Evolutionary conservation across 257 asterid genomes (phyloP).

Genomic region (Coffea canephora): DNA sequence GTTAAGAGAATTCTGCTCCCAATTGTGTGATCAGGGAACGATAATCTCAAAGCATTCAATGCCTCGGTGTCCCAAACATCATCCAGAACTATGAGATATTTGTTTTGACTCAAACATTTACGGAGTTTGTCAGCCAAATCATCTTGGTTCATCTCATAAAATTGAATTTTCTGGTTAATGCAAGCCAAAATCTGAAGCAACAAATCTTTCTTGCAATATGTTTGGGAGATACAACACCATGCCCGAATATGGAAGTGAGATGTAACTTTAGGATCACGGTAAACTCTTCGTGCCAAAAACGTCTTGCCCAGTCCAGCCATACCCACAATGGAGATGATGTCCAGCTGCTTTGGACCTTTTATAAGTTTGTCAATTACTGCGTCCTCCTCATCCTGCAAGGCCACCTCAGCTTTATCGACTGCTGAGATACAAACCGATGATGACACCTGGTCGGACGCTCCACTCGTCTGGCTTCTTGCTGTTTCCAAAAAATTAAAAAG

Average conservation of each 20-base stretch:
- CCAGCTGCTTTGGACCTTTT: background rate
- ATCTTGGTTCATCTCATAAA: background rate
- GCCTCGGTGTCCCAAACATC: slow-evolving; percentile 22
- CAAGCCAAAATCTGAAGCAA: slow-evolving; percentile 12
- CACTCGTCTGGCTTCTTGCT: no score
- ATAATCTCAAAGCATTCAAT: slow-evolving; percentile 12
- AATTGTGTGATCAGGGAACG: slow-evolving; percentile 6
- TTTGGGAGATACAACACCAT: slow-evolving; percentile 17
- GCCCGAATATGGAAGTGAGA: background rate
- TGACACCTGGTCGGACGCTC: background rate
- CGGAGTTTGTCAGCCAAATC: background rate
- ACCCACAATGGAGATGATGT: slow-evolving; percentile 12
- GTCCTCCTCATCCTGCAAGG: no score
- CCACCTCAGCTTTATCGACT: no score
- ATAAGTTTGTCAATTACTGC: no score
- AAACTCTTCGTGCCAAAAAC: slow-evolving; percentile 8
- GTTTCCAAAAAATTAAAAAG: no score
- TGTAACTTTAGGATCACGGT: background rate
- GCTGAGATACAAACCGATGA: background rate
- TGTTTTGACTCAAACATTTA: background rate
- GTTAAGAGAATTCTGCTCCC: slow-evolving; percentile 16
- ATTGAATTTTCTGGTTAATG: background rate
- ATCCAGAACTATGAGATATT: slow-evolving; percentile 16
- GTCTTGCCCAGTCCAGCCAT: slow-evolving; percentile 24
- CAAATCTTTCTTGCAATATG: background rate